These are phyloP conservation scores for Skeletonema marinoi DNA, from an alignment of 108 stramenopile species.

Conservation along the genomic window DNA sequence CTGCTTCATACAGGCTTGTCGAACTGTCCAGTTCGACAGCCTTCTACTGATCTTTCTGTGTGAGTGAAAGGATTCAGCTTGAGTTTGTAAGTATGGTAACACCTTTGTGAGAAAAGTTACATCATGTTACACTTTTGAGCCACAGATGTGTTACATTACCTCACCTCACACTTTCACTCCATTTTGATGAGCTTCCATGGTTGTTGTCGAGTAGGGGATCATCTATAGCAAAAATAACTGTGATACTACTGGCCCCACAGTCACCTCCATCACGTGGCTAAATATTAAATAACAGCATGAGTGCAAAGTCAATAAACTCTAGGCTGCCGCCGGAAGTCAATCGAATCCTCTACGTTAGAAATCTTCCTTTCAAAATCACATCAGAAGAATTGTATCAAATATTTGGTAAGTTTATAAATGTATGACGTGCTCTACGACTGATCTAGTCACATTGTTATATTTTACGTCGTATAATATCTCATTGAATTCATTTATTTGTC, in stretches of 20 bases:
- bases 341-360: constrained; percentile 95
- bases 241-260: background rate
- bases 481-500: background rate
- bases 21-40: too few relatives aligned
- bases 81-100: too few relatives aligned
- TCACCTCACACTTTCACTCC: too few relatives aligned
- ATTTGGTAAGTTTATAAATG: constrained; percentile 46
- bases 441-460: background rate
- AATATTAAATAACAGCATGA: background rate
- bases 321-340: constrained; percentile 98
- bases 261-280: background rate
- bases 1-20: too few relatives aligned
- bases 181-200: too few relatives aligned
- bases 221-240: too few relatives aligned
- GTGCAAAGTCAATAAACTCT: constrained; percentile 39
- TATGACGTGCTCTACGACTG: background rate
- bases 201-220: too few relatives aligned
- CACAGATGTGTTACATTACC: too few relatives aligned
- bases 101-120: too few relatives aligned
- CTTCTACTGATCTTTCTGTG: too few relatives aligned
- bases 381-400: constrained; percentile 98
- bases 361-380: constrained; percentile 96
- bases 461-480: background rate
- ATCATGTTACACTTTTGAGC: too few relatives aligned
- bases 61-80: too few relatives aligned